Evolutionary conservation across 768 basidiomycete genomes (phyloP).

Genomic region (Scleroderma bovista): DNA sequence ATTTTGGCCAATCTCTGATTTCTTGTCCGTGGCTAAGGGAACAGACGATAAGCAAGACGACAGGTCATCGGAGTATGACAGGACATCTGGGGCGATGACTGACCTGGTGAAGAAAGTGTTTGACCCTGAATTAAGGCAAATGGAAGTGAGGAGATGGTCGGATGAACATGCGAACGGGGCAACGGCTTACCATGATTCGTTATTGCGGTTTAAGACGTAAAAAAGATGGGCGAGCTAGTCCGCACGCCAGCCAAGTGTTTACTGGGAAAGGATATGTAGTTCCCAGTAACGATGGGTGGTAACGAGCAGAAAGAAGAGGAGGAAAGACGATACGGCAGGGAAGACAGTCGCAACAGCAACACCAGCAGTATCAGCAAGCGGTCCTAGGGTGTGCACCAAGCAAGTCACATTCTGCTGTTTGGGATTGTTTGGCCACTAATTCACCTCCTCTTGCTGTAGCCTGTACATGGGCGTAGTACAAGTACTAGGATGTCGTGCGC

Average conservation of each 20-base stretch:
- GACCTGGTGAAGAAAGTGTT: slow-evolving; percentile 78
- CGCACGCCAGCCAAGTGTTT: neutral
- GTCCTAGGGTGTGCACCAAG: neutral
- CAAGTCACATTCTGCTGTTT: neutral
- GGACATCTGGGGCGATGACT: slow-evolving; percentile 19
- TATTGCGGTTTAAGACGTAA: slow-evolving; percentile 22
- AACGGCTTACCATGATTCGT: slow-evolving; percentile 22
- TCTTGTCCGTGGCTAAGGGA: slow-evolving; percentile 71
- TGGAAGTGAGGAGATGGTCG: slow-evolving; percentile 4
- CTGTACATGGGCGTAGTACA: too few species aligned
- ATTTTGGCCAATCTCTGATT: slow-evolving; percentile 67
- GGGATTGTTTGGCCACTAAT: neutral
- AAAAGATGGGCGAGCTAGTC: slow-evolving; percentile 3
- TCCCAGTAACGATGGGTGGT: neutral
- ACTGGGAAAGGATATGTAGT: neutral
- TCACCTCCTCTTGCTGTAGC: too few species aligned
- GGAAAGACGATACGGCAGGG: neutral
- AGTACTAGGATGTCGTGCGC: too few species aligned
- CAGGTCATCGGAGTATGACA: neutral
- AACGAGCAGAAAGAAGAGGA: neutral
- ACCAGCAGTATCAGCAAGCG: neutral
- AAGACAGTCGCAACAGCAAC: neutral
- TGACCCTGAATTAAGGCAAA: slow-evolving; percentile 54
- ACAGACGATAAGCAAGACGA: slow-evolving; percentile 11
- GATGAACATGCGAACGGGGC: slow-evolving; percentile 2